phyloP scores from a whole-genome alignment of 768 basidiomycete genomes.

The Panaeolus cyanescens region DNA sequence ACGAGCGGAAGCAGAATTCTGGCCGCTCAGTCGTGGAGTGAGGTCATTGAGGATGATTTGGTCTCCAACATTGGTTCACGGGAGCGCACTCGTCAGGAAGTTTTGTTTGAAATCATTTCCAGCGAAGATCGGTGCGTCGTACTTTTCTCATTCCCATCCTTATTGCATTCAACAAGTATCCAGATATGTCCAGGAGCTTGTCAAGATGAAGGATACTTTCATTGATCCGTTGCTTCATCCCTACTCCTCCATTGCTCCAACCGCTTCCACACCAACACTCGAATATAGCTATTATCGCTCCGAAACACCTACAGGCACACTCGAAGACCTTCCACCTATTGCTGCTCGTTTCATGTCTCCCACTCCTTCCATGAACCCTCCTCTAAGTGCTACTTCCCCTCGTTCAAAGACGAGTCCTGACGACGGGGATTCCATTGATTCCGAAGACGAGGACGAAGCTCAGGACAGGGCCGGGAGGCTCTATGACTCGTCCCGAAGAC shows the following conservation, averaged over 20 bases:
- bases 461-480: conserved; percentile 53
- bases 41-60: conserved; percentile 92
- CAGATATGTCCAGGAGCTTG: conserved; percentile 91
- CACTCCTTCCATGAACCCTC: conserved; percentile 44
- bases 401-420: conserved; percentile 61
- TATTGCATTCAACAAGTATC: conserved; percentile 10
- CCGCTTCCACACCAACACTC: conserved; percentile 56
- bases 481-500: conserved; percentile 34
- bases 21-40: conserved; percentile 86
- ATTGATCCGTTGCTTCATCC: conserved; percentile 90
- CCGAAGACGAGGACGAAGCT: conserved; percentile 72
- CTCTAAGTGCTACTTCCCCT: conserved; percentile 33
- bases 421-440: conserved; percentile 69
- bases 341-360: conserved; percentile 92
- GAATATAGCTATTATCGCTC: conserved; percentile 74
- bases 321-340: conserved; percentile 81
- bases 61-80: conserved; percentile 91
- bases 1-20: conserved; percentile 71
- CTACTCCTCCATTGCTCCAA: conserved; percentile 53
- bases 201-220: conserved; percentile 92
- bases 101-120: conserved; percentile 94
- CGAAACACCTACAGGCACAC: conserved; percentile 71
- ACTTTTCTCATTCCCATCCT: conserved; percentile 4
- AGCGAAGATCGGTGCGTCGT: conserved; percentile 84
- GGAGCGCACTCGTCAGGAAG: conserved; percentile 94